Base-by-base conservation (phyloP, 768 basidiomycete genomes). In the Boletus insuetus region DNA sequence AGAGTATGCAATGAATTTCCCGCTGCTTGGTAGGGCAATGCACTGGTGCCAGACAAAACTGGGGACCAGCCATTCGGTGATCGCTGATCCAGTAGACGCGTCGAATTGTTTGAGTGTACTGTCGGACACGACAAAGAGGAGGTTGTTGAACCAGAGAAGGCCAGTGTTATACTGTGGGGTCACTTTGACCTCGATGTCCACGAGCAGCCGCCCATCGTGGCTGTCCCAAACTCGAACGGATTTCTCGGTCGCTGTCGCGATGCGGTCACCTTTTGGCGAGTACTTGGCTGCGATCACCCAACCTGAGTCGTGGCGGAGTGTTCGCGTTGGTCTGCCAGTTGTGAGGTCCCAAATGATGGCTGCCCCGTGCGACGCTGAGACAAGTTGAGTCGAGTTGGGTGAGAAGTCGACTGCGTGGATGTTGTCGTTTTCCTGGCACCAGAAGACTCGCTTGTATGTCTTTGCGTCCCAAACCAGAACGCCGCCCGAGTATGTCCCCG, bases 341-440 rank as follows among this genome's bases (percentile, higher is more conserved):
- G 29, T 11, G 22, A 58, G 2, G 22, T 56, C 29, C 49, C 54
- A 57, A 7, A 57, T 5, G 17, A 35, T 20, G 3, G 40, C 41
- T 2, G 34, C 37, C 11, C 8, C 1, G 3, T 34, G 13, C 3
- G 40, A 51, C 0, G 40, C 54, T 1, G 6, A 2, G 49, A 56
- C 20, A n/a, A 58, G 40, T 10, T 13, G 32, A 17, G 37, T 42
- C 22, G 39, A 46, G 34, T 54, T 45, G 7, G 46, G 53, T 6
- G 58, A 58, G 26, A 55, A 51, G 31, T 58, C 54, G 29, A 55
- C 49, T 4, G 11, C 49, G 10, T 26, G 34, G 10, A 34, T 16
- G 47, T 49, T n/a, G 3, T 13, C 1, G 2, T 13, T 14, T 34
- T 34, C 34, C 34, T 14, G 5, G 34, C 5, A n/a, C 32, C 13